A percentile compares a stretch with the other conserved stretches of the same genome.
Evolutionary conservation across 257 asterid species (phyloP).

Genomic region (Apocynum venetum): DNA sequence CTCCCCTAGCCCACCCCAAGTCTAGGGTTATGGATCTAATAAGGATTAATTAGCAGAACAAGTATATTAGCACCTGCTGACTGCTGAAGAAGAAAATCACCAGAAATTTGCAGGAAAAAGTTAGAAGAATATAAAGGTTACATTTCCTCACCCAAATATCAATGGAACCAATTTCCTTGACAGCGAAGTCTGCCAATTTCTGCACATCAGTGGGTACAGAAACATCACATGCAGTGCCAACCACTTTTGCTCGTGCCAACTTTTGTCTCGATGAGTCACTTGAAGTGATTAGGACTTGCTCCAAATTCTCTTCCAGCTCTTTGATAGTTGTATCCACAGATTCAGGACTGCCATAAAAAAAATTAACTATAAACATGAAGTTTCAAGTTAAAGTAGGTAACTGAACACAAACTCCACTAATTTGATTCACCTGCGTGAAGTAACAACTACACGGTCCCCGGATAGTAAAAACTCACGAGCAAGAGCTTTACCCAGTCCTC

Average conservation of each 20-base stretch:
- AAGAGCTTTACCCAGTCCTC: constrained; percentile 97
- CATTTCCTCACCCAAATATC: constrained; percentile 71
- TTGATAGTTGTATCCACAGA: constrained; percentile 65
- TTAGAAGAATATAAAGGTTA: not conserved
- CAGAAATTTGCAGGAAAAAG: not conserved
- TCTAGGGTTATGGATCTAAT: not conserved
- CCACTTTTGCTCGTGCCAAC: constrained; percentile 63
- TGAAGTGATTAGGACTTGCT: constrained; percentile 45
- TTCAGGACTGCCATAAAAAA: constrained; percentile 60
- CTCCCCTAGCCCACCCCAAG: not conserved
- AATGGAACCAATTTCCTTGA: constrained; percentile 61
- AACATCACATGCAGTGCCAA: constrained; percentile 87
- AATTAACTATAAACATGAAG: constrained; percentile 23
- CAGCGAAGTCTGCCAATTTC: constrained; percentile 65
- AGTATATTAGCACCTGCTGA: not conserved
- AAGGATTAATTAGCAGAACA: not conserved
- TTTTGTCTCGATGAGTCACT: constrained; percentile 40
- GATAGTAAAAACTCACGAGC: constrained; percentile 94
- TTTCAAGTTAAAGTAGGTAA: not conserved
- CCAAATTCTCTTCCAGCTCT: constrained; percentile 75
- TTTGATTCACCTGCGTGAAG: constrained; percentile 78
- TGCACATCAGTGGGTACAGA: constrained; percentile 81
- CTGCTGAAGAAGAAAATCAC: not conserved
- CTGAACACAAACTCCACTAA: constrained; percentile 7
- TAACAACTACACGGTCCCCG: constrained; percentile 82